Base-by-base conservation (phyloP, 1,284 basidiomycete species). In the Ceratorhiza oryzae-sativae region DNA sequence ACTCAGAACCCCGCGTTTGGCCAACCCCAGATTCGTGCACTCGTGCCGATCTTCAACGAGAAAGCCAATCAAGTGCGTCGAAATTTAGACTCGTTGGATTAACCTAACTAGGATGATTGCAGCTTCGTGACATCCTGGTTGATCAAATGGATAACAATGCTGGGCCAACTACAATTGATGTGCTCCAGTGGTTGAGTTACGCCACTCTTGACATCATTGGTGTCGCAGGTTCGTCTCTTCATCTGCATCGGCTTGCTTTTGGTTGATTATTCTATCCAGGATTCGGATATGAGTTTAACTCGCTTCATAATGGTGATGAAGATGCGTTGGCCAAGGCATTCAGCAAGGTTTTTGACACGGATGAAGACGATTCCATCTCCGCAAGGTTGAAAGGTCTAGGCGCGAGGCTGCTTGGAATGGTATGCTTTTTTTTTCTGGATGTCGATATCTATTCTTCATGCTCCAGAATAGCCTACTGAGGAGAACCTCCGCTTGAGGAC, bases 121-220 rank as follows among this genome's bases (percentile, higher is more conserved):
- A 75, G 74, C 72, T 75, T 36, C 72, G 74, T 3, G 72, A 75
- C 23, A 71, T 72, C 18, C 61, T 63, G 61, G 36, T 75, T 5
- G 46, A 61, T 1, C 27, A 59, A 48, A 65, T 75, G 6, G 32
- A 25, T 18, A 72, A 72, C 25, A 46, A 51, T 10, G 23, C 41
- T 10, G 71, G 48, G 8, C 48, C 41, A 12, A 27, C 61, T 12
- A 67, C 77, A 51, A 78, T 81, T 45, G 80, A 84, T 65, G 77
- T 83, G 9, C 75, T 80, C 53, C 72, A 75, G 15, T 81, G 77
- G 75, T 75, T 83, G 27, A 79, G 77, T 9, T 78, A 80, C 46
- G 76, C 79, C 3, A 83, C 82, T 0, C 75, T 83, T 34, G 82
- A 83, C 67, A 77, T 83, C 23, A 83, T 84, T 61, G 82, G 82